Base-by-base conservation (phyloP, 805 yeast genomes). In the Metschnikowia kunwiensis region DNA sequence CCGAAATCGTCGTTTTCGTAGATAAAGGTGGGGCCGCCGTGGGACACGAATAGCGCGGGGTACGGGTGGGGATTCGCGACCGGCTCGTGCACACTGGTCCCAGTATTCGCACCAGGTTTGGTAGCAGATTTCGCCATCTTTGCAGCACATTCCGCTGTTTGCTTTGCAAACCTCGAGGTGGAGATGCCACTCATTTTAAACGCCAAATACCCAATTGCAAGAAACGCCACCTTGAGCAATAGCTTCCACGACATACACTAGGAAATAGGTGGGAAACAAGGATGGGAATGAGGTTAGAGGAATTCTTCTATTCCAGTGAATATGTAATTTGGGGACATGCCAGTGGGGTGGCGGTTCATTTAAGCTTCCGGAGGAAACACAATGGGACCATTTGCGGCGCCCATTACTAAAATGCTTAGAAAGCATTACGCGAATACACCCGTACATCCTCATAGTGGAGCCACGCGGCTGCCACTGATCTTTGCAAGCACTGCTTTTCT, bases 21-120 rank as follows among this genome's bases (percentile, higher is more conserved):
- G 68, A 83, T 75, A 55, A 85, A 82, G 1, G 84, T 78, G 6
- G 94, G 94, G 0, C 89, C 93, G 6, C 94, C 94, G 60, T 85
- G 94, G n/a, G 86, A 78, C 27, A 83, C 54, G 57, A 84, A 86
- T 54, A 62, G 82, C 1, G 78, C 73, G 5, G 93, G 91, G 13
- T 58, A 58, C 11, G 70, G 70, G 7, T 40, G 35, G 1, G 54
- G 36, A 35, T 54, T 55, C 8, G 16, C 19, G 4, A n/a, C 16
- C 3, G 38, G 9, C 11, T 21, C 24, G n/a, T n/a, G n/a, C n/a
- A n/a, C n/a, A n/a, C n/a, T n/a, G n/a, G n/a, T n/a, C n/a, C n/a
- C n/a, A n/a, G n/a, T n/a, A n/a, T n/a, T n/a, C 11, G 24, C 24
- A 21, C 5, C 24, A 21, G n/a, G 9, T 21, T 21, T 21, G 9